A percentile compares a stretch with the other conserved stretches of the same genome.
Conservation (phyloP, 2,329 filamentous ascomycete genomes). For the Ceratocystis destructans region DNA sequence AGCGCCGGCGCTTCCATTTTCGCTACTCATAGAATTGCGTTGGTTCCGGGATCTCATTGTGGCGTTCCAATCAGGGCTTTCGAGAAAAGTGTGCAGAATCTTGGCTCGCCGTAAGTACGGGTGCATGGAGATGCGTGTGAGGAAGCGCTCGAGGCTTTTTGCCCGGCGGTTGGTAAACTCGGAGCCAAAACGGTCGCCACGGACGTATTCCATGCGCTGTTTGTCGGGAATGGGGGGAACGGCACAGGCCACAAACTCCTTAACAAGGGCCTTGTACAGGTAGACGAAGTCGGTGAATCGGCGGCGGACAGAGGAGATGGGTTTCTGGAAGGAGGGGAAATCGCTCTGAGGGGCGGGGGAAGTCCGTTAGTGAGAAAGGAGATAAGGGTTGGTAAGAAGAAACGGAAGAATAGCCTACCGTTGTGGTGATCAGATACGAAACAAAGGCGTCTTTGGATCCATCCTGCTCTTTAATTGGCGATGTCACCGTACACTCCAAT, state of each 20-base stretch:
- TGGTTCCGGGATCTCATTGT: slow-evolving; percentile 71
- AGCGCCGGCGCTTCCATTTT: slow-evolving; percentile 27
- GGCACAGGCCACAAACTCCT: slow-evolving; percentile 81
- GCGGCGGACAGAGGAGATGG: slow-evolving; percentile 65
- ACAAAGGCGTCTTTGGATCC: slow-evolving; percentile 94
- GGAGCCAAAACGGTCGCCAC: slow-evolving; percentile 82
- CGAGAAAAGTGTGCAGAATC: slow-evolving; percentile 78
- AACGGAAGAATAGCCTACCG: slow-evolving; percentile 39
- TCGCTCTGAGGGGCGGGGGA: slow-evolving; percentile 50
- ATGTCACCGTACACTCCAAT: slow-evolving; percentile 69
- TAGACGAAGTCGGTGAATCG: slow-evolving; percentile 98
- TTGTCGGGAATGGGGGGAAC: slow-evolving; percentile 94
- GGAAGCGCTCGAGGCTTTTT: slow-evolving; percentile 81
- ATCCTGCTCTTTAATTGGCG: slow-evolving; percentile 87
- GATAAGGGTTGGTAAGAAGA: background rate
- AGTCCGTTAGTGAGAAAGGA: slow-evolving; percentile 9
- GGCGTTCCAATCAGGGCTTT: slow-evolving; percentile 90
- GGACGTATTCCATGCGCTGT: slow-evolving; percentile 98
- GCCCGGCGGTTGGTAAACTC: slow-evolving; percentile 86
- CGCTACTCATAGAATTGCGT: slow-evolving; percentile 42
- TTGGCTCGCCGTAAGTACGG: slow-evolving; percentile 72
- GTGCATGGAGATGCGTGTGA: slow-evolving; percentile 73
- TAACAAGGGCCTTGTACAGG: slow-evolving; percentile 76
- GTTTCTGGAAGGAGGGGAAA: slow-evolving; percentile 81
- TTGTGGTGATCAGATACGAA: slow-evolving; percentile 84